A percentile compares a stretch with the other conserved stretches of the same genome.
phyloP scores from a whole-genome alignment of 148 eudicot species.

The Rhododendron simsii region DNA sequence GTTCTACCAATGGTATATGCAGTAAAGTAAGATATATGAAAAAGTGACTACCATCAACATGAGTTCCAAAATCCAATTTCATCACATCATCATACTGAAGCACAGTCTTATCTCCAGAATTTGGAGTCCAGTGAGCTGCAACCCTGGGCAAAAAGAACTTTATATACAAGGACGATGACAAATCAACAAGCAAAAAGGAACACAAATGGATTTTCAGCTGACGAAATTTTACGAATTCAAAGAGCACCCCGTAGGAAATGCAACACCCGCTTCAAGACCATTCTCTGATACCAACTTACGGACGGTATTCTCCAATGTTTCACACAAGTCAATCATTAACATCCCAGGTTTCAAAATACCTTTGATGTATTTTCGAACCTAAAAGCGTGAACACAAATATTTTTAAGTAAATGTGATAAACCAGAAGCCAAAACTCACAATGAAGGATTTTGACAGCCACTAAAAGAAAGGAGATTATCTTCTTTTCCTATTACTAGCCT shows the following conservation, averaged over 20 bases:
- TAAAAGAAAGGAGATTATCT: background rate
- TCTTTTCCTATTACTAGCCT: background rate
- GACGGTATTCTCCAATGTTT: conserved; percentile 89
- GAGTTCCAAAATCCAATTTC: conserved; percentile 99
- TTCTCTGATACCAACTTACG: conserved; percentile 88
- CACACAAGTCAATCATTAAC: conserved; percentile 90
- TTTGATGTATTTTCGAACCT: conserved; percentile 91
- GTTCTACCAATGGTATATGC: background rate
- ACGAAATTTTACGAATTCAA: conserved; percentile 64
- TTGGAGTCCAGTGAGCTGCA: conserved; percentile 99
- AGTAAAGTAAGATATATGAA: background rate
- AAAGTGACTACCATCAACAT: conserved; percentile 70
- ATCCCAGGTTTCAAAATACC: conserved; percentile 92
- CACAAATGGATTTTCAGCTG: background rate
- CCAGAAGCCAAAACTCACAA: background rate
- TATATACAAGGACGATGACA: background rate
- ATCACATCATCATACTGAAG: conserved; percentile 95
- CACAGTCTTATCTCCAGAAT: conserved; percentile 90
- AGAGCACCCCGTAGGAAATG: conserved; percentile 98
- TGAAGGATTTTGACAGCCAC: background rate
- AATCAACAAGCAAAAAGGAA: background rate
- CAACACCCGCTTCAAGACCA: conserved; percentile 97
- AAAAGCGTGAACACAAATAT: conserved; percentile 6
- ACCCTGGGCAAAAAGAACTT: conserved; percentile 51
- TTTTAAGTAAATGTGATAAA: background rate